phyloP scores from a whole-genome alignment of 176 grass and related monocot species.

The Poa pratensis region DNA sequence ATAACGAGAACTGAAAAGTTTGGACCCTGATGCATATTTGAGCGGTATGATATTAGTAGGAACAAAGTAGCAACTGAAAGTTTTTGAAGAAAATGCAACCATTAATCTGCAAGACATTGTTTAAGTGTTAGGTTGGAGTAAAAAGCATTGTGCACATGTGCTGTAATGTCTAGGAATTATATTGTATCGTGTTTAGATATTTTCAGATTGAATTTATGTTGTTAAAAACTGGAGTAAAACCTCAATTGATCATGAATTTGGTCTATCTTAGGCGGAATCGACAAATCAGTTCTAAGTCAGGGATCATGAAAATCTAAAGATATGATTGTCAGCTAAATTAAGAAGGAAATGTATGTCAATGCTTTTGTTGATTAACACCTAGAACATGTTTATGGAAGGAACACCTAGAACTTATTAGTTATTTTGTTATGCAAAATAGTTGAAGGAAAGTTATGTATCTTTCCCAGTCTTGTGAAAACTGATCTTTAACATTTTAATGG shows the following conservation, averaged over 20 bases:
- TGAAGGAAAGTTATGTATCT: background rate
- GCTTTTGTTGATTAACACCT: conserved; percentile 13
- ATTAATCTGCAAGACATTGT: background rate
- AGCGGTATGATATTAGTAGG: background rate
- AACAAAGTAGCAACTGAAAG: background rate
- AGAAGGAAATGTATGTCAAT: background rate
- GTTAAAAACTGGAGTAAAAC: background rate
- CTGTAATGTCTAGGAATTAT: background rate
- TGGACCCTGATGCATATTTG: background rate
- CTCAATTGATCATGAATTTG: background rate
- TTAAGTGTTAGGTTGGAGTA: background rate
- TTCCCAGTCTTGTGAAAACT: background rate
- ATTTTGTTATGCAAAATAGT: background rate
- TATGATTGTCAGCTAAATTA: background rate
- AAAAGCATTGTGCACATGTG: background rate
- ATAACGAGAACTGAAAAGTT: too few species aligned
- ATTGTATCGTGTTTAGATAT: background rate
- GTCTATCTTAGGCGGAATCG: background rate
- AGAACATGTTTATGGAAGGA: background rate
- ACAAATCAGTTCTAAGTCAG: background rate
- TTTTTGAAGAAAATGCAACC: background rate
- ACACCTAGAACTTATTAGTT: conserved; percentile 7
- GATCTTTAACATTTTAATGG: background rate
- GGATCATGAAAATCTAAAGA: background rate
- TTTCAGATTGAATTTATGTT: background rate